Conservation (phyloP, 1,284 basidiomycete species). For the Phellinidium pouzarii region DNA sequence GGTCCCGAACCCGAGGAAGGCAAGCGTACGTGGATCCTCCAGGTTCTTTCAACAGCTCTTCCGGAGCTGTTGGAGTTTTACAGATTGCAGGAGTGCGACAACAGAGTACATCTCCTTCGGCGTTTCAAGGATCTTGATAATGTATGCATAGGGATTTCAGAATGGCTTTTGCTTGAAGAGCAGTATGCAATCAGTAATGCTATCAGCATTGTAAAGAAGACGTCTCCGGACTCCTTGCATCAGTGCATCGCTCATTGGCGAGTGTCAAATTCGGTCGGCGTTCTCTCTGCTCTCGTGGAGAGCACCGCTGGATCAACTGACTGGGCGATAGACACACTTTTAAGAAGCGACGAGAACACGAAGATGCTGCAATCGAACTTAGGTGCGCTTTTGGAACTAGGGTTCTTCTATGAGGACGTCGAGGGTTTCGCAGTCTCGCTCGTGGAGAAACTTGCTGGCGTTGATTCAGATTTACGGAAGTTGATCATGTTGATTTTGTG, state of each 20-base stretch:
- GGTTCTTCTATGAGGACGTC: conserved; percentile 11
- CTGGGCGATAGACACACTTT: conserved; percentile 11
- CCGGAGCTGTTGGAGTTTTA: conserved; percentile 50
- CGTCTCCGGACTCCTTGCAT: conserved; percentile 27
- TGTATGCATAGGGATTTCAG: conserved; percentile 52
- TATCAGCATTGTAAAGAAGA: conserved; percentile 32
- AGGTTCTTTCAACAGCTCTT: conserved; percentile 51
- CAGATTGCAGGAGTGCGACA: conserved; percentile 46
- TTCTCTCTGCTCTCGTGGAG: conserved; percentile 6
- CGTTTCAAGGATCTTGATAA: conserved; percentile 52
- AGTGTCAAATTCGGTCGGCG: conserved; percentile 31
- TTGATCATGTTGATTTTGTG: conserved; percentile 16
- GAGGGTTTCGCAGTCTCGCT: conserved; percentile 5
- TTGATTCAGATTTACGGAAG: neutral
- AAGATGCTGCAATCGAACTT: neutral
- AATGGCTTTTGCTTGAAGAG: conserved; percentile 63
- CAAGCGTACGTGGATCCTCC: conserved; percentile 38
- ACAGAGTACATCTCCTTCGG: conserved; percentile 46
- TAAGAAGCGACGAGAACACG: neutral
- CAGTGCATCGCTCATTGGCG: conserved; percentile 23
- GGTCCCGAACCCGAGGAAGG: conserved; percentile 25
- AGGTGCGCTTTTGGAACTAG: conserved; percentile 1
- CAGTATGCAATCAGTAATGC: conserved; percentile 38
- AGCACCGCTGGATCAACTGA: neutral
- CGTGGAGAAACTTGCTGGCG: neutral